Evolutionary conservation across 1,284 basidiomycete species (phyloP).

Genomic region (Violaceomyces palustris): DNA sequence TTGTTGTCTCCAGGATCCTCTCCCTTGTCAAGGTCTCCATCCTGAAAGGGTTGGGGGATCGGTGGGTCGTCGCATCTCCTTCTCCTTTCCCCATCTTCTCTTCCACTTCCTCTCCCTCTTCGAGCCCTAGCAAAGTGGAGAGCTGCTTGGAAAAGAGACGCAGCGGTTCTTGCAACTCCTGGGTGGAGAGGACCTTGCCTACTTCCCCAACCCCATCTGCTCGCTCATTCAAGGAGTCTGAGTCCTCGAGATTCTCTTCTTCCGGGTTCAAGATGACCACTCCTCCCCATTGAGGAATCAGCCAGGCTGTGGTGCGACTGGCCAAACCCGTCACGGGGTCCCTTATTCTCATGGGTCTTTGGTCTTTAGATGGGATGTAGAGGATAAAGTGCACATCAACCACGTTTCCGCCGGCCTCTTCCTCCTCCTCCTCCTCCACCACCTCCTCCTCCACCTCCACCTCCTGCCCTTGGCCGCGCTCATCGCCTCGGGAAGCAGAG

Average conservation of each 20-base stretch:
- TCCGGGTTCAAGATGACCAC: conserved; percentile 69
- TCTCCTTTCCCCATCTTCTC: too few species aligned
- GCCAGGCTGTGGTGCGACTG: conserved; percentile 60
- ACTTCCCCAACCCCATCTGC: background rate
- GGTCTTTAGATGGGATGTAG: conserved; percentile 71
- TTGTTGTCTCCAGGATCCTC: conserved; percentile 28
- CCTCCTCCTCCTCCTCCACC: background rate
- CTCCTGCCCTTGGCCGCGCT: background rate
- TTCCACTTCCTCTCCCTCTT: background rate
- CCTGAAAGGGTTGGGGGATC: background rate
- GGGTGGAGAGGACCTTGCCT: conserved; percentile 4
- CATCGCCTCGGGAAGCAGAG: too few species aligned
- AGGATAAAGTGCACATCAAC: conserved; percentile 89
- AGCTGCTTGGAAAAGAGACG: conserved; percentile 71
- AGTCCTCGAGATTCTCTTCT: too few species aligned
- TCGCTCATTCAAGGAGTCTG: background rate
- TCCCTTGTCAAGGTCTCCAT: conserved; percentile 17
- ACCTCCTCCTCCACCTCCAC: background rate
- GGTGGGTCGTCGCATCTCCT: background rate
- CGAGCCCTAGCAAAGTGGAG: conserved; percentile 68
- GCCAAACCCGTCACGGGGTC: conserved; percentile 43
- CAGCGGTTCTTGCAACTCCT: conserved; percentile 62
- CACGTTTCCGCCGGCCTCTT: background rate
- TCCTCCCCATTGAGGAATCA: conserved; percentile 92
- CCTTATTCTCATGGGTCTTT: conserved; percentile 69